phyloP scores from a whole-genome alignment of 2,329 filamentous ascomycete genomes.

The Leptographium wingfieldii region DNA sequence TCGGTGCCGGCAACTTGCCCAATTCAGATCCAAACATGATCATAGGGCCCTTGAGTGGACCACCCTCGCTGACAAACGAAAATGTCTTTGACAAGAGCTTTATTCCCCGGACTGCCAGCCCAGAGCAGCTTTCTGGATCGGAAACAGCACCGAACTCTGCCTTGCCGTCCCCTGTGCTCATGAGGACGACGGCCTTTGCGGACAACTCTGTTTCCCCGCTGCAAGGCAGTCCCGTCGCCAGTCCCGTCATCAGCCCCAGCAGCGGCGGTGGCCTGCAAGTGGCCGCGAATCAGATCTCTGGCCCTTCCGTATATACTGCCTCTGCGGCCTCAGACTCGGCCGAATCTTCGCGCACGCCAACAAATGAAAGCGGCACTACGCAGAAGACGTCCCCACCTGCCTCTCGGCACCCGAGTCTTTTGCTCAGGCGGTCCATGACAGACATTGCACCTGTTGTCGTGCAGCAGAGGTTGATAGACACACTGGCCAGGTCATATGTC shows the following conservation, averaged over 20 bases:
- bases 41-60: conserved; percentile 64
- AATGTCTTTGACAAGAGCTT: conserved; percentile 85
- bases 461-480: conserved; percentile 75
- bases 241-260: not conserved
- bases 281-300: not conserved
- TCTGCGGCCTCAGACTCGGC: conserved; percentile 25
- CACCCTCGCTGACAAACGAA: conserved; percentile 56
- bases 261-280: not conserved
- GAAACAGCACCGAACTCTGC: not conserved
- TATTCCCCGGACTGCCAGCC: conserved; percentile 37
- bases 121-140: conserved; percentile 26
- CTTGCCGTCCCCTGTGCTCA: conserved; percentile 13
- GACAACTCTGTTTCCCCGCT: not conserved
- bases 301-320: not conserved
- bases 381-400: conserved; percentile 38
- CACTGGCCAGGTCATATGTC: conserved; percentile 69
- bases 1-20: conserved; percentile 53
- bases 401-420: conserved; percentile 46
- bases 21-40: conserved; percentile 24
- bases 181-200: not conserved
- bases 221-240: not conserved
- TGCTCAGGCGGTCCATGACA: conserved; percentile 73
- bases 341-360: conserved; percentile 39
- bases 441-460: conserved; percentile 64
- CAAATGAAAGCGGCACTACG: conserved; percentile 42